Evolutionary conservation across 345 rosid species (phyloP).

Genomic region (Salix exigua): DNA sequence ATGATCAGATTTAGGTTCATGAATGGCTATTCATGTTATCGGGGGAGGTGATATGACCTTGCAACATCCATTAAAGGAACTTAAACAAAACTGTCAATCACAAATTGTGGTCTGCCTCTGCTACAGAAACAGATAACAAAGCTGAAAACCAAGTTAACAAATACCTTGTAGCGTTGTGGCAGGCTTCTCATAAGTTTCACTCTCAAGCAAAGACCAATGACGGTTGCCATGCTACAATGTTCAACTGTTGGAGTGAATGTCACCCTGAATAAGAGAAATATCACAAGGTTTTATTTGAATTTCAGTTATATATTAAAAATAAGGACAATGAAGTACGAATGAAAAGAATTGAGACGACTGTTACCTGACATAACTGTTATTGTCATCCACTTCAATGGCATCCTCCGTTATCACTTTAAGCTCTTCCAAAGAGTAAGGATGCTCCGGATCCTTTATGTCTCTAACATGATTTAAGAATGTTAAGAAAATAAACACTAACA

Average conservation of each 20-base stretch:
- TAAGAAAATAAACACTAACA: slow-evolving; percentile 25
- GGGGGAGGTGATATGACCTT: background rate
- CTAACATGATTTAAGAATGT: slow-evolving; percentile 67
- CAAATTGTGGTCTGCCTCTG: background rate
- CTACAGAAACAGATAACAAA: background rate
- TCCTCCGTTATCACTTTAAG: slow-evolving; percentile 95
- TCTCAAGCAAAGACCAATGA: slow-evolving; percentile 86
- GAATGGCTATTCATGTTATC: background rate
- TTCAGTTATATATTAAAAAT: no score
- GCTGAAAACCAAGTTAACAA: slow-evolving; percentile 16
- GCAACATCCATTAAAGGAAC: background rate
- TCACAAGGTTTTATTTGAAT: background rate
- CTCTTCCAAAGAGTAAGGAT: slow-evolving; percentile 88
- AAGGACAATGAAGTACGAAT: background rate
- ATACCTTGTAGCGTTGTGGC: slow-evolving; percentile 90
- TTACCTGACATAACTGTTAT: slow-evolving; percentile 63
- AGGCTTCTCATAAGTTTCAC: slow-evolving; percentile 87
- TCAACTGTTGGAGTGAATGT: slow-evolving; percentile 93
- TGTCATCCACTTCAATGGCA: slow-evolving; percentile 76
- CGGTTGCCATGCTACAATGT: slow-evolving; percentile 88
- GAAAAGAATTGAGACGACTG: background rate
- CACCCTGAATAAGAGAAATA: slow-evolving; percentile 43
- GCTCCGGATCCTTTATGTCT: slow-evolving; percentile 96
- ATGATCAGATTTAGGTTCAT: background rate
- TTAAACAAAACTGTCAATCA: background rate